A percentile compares a stretch with the other conserved stretches of the same genome.
Evolutionary conservation across 495 filamentous ascomycete genomes (phyloP).

Genomic region (Penicillium paradoxum): DNA sequence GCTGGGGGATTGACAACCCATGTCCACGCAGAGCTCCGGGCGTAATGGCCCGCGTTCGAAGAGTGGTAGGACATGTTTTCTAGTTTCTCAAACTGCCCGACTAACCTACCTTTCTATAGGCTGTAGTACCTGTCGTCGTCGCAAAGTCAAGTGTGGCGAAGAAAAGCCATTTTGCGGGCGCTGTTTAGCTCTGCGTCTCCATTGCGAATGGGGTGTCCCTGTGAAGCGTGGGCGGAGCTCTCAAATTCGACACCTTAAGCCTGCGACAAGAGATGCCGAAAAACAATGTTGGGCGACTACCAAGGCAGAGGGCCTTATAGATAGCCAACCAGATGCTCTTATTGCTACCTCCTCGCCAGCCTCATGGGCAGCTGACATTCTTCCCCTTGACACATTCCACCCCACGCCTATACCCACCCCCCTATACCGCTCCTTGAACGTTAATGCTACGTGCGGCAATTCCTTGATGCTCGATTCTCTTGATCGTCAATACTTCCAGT

Average conservation of each 20-base stretch:
- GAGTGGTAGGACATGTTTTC: slow-evolving; percentile 26
- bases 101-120: slow-evolving; percentile 16
- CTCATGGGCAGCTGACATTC: slow-evolving; percentile 17
- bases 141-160: slow-evolving; percentile 55
- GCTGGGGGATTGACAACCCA: slow-evolving; percentile 26
- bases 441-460: slow-evolving; percentile 31
- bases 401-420: slow-evolving; percentile 13
- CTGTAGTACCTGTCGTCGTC: slow-evolving; percentile 51
- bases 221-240: slow-evolving; percentile 28
- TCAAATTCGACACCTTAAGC: slow-evolving; percentile 31
- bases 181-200: slow-evolving; percentile 32
- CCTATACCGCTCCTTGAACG: slow-evolving; percentile 25
- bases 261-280: slow-evolving; percentile 14
- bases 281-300: slow-evolving; percentile 9
- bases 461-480: slow-evolving; percentile 33
- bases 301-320: slow-evolving; percentile 12
- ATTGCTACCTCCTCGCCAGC: slow-evolving; percentile 13
- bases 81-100: not conserved
- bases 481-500: slow-evolving; percentile 40
- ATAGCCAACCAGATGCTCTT: slow-evolving; percentile 8
- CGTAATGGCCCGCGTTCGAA: slow-evolving; percentile 46
- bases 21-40: slow-evolving; percentile 26
- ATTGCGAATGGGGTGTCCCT: slow-evolving; percentile 37
- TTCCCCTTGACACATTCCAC: slow-evolving; percentile 1
- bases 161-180: slow-evolving; percentile 45